Evolutionary conservation across 1,284 basidiomycete genomes (phyloP).

Genomic region (Rhodotorula sp.): DNA sequence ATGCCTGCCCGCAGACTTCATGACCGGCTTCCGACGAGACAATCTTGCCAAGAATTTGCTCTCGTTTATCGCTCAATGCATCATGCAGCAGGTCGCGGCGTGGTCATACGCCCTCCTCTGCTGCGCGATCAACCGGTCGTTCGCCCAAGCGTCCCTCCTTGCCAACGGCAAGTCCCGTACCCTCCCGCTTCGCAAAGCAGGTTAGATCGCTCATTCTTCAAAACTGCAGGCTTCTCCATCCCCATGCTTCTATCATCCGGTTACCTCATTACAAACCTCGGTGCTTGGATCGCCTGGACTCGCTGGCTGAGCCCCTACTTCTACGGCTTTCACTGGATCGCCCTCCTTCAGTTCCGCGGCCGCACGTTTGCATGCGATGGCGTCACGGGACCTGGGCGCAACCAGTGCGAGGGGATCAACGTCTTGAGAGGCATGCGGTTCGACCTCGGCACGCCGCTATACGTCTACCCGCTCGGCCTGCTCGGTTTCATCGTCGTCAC

Average conservation of each 20-base stretch:
- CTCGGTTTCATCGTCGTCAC: conserved; percentile 49
- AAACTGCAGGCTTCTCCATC: conserved; percentile 47
- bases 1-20: conserved; percentile 34
- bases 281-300: conserved; percentile 42
- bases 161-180: conserved; percentile 47
- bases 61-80: conserved; percentile 49
- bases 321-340: conserved; percentile 49
- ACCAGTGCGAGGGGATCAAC: conserved; percentile 53
- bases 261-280: conserved; percentile 51
- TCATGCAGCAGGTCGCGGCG: conserved; percentile 49
- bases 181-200: too few species aligned
- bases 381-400: conserved; percentile 47
- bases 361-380: conserved; percentile 50
- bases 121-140: conserved; percentile 50
- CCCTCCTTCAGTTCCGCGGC: conserved; percentile 49
- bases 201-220: conserved; percentile 21
- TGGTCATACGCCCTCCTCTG: conserved; percentile 52
- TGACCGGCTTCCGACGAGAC: conserved; percentile 50
- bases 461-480: conserved; percentile 51
- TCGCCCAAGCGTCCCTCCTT: conserved; percentile 49
- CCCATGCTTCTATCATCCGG: conserved; percentile 42
- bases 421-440: conserved; percentile 52
- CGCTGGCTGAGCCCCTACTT: conserved; percentile 37
- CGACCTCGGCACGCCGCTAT: conserved; percentile 46
- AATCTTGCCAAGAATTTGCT: conserved; percentile 52